Evolutionary conservation across 768 basidiomycete genomes (phyloP).

Genomic region (Boletus rufocinnamomeus): DNA sequence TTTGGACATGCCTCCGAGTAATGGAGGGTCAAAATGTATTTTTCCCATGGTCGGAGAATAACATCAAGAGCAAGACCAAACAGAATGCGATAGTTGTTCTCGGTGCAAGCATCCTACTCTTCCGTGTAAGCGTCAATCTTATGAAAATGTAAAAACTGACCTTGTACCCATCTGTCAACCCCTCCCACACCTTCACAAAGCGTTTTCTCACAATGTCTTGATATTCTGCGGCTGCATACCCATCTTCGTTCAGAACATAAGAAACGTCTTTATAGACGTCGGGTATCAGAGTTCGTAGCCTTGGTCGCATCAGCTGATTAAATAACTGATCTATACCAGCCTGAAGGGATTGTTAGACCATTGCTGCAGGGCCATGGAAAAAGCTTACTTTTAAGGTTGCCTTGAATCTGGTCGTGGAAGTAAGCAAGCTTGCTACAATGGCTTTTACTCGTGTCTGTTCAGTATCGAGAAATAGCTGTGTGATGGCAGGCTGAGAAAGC

Average conservation of each 20-base stretch:
- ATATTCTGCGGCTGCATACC: constrained; percentile 80
- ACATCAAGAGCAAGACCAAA: constrained; percentile 86
- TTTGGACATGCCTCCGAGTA: constrained; percentile 75
- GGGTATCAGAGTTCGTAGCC: constrained; percentile 75
- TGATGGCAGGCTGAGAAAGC: constrained; percentile 50
- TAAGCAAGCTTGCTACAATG: constrained; percentile 51
- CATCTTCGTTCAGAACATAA: constrained; percentile 88
- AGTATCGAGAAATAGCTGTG: constrained; percentile 64
- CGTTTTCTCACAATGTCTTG: constrained; percentile 86
- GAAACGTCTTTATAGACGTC: constrained; percentile 91
- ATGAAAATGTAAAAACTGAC: constrained; percentile 39
- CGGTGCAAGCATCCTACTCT: constrained; percentile 79
- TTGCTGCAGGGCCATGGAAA: background rate
- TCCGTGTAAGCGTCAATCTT: constrained; percentile 2
- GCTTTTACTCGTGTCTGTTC: constrained; percentile 55
- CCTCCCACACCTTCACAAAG: constrained; percentile 88
- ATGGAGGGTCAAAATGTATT: constrained; percentile 72
- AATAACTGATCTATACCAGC: constrained; percentile 91
- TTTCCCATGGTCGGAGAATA: constrained; percentile 95
- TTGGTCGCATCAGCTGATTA: constrained; percentile 90
- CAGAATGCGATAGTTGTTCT: constrained; percentile 83
- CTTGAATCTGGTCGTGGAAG: constrained; percentile 64
- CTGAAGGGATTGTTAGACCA: constrained; percentile 39
- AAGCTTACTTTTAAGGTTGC: constrained; percentile 69
- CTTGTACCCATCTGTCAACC: constrained; percentile 83